These are phyloP conservation scores for Crucihimalaya himalaica DNA, from an alignment of 345 rosid genomes.

Conservation along the genomic window DNA sequence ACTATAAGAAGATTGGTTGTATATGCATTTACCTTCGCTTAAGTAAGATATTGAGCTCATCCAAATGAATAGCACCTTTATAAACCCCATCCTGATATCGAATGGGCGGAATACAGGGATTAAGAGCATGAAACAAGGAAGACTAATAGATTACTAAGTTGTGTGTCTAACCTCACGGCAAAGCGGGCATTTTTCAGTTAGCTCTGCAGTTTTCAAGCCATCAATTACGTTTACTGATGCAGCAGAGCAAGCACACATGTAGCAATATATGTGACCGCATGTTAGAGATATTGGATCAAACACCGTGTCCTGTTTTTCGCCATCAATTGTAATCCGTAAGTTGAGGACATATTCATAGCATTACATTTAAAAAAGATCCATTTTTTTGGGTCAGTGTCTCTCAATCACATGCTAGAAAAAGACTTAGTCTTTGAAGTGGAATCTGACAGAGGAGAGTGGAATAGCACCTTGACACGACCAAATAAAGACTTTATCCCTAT, in stretches of 20 bases:
- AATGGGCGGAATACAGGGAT: background rate
- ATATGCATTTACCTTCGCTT: slow-evolving; percentile 56
- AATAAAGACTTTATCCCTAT: slow-evolving; percentile 24
- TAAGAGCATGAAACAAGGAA: slow-evolving; percentile 9
- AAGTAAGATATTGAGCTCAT: slow-evolving; percentile 70
- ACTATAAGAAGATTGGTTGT: slow-evolving; percentile 6
- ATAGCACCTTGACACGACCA: slow-evolving; percentile 29
- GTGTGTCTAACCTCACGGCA: slow-evolving; percentile 71
- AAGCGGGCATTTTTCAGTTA: slow-evolving; percentile 75
- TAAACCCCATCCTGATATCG: slow-evolving; percentile 57
- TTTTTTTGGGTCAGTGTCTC: background rate
- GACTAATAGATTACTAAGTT: background rate
- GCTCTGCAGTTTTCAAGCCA: slow-evolving; percentile 69
- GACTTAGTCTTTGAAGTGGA: slow-evolving; percentile 28
- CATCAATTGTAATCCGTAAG: slow-evolving; percentile 5
- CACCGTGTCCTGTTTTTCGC: slow-evolving; percentile 68
- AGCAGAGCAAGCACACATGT: slow-evolving; percentile 94
- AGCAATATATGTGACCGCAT: slow-evolving; percentile 95
- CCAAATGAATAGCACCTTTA: slow-evolving; percentile 75
- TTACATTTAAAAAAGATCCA: background rate
- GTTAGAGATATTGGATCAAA: slow-evolving; percentile 87
- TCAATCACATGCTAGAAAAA: slow-evolving; percentile 15
- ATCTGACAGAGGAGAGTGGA: slow-evolving; percentile 35
- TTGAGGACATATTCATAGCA: background rate
- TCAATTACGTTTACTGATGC: slow-evolving; percentile 79